These are phyloP conservation scores for Amanita subjunquillea DNA, from an alignment of 768 basidiomycete genomes.

Conservation along the genomic window DNA sequence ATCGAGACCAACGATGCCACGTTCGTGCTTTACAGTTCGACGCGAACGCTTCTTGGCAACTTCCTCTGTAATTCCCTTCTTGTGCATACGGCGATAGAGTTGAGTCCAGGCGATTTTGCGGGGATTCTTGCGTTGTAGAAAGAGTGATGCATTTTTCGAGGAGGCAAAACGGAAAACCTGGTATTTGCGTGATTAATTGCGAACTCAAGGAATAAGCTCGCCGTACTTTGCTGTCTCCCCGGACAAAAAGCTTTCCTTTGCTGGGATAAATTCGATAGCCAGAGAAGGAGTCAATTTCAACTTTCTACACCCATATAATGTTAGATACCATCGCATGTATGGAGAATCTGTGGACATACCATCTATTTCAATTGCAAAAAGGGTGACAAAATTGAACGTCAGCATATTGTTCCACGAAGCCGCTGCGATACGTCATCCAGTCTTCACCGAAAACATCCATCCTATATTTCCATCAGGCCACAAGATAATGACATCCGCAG, in stretches of 20 bases:
- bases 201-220: background rate
- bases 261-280: slow-evolving; percentile 96
- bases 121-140: slow-evolving; percentile 99
- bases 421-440: background rate
- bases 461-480: background rate
- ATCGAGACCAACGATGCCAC: slow-evolving; percentile 97
- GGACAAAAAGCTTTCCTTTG: slow-evolving; percentile 93
- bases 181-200: background rate
- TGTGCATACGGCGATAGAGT: slow-evolving; percentile 95
- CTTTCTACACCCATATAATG: slow-evolving; percentile 52
- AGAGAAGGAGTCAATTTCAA: slow-evolving; percentile 98
- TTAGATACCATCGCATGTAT: slow-evolving; percentile 9
- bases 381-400: background rate
- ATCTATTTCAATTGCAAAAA: slow-evolving; percentile 20
- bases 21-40: slow-evolving; percentile 94
- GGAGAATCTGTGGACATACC: slow-evolving; percentile 20
- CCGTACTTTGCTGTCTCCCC: slow-evolving; percentile 88
- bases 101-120: slow-evolving; percentile 98
- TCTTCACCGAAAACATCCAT: background rate
- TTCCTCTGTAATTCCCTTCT: slow-evolving; percentile 99
- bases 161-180: slow-evolving; percentile 93
- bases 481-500: background rate
- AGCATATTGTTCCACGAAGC: background rate
- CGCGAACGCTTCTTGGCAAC: slow-evolving; percentile 98
- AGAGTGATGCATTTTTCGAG: slow-evolving; percentile 93